Base-by-base conservation (phyloP, 768 basidiomycete species). In the Astraeus odoratus region DNA sequence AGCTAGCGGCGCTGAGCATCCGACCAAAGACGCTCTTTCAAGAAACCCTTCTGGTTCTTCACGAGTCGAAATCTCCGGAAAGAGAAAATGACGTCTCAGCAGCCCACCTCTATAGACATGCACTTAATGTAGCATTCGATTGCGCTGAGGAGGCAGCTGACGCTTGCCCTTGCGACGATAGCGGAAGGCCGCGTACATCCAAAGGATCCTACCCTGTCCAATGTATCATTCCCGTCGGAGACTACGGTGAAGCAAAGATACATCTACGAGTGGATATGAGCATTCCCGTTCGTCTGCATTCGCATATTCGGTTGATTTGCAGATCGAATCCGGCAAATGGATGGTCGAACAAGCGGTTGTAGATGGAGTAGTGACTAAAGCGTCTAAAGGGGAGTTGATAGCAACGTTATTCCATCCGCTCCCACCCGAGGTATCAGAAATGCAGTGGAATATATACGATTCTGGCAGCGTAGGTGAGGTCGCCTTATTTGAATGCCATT, bases 61-160 rank as follows among this genome's bases (percentile, higher is more conserved):
- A 80, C 49, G 81, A 80, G 29, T 66, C 66, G 24, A 69, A 73
- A 2, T 44, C 49, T 2, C 45, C 25, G 4, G 49, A 51, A 48
- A 44, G 55, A 55, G 46, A 44, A 60, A 38, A 36, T 43, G 50
- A 59, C 3, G 45, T 57, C 4, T 53, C 58, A 12, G 57, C 55
- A 1, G 55, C 57, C n/a, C 78, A 83, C 53, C 72, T 70, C 1
- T 74, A 76, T 51, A 77, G 75, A 42, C 72, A 79, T 26, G 74
- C 75, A 0, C 67, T 83, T 1, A 74, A 72, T 5, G 68, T 83
- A 23, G 73, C 72, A 1, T 81, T 80, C 46, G 81, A 83, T 48
- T 70, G 78, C 10, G 78, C 77, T 1, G 80, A 84, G 51, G 82
- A 83, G 52, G 82, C 81, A 5, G 73, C 73, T 1, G 79, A 82